These are phyloP conservation scores for Fusarium buharicum DNA, from an alignment of 2,329 filamentous ascomycete species.

Conservation along the genomic window DNA sequence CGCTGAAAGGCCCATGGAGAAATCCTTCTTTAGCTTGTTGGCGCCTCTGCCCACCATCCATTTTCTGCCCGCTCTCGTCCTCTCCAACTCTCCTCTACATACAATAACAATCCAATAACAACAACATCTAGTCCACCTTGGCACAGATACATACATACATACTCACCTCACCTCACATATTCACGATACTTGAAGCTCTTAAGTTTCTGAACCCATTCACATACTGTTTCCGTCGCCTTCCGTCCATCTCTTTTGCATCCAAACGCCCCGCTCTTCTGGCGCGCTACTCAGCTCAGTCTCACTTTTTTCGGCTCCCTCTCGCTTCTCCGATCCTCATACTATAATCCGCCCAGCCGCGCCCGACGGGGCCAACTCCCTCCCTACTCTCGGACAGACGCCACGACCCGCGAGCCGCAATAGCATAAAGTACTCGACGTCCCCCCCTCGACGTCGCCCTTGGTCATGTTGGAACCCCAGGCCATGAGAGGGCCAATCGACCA, in stretches of 20 bases:
- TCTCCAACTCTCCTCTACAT: constrained; percentile 24
- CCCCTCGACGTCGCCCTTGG: constrained; percentile 22
- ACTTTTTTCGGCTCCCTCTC: constrained; percentile 46
- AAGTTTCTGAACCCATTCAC: constrained; percentile 4
- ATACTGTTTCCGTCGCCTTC: constrained; percentile 20
- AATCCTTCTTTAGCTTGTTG: constrained; percentile 42
- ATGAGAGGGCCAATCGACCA: constrained; percentile 50
- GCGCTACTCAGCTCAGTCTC: constrained; percentile 43
- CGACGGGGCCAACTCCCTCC: constrained; percentile 39
- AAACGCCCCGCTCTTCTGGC: constrained; percentile 38
- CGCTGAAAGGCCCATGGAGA: constrained; percentile 20
- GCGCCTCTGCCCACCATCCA: constrained; percentile 43
- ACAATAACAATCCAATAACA: constrained; percentile 16
- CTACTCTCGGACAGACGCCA: constrained; percentile 40
- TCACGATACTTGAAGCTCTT: constrained; percentile 4
- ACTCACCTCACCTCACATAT: constrained; percentile 10
- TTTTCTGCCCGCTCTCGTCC: constrained; percentile 16
- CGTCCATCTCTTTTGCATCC: constrained; percentile 16
- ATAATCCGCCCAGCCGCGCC: constrained; percentile 39
- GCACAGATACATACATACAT: not conserved
- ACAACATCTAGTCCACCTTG: constrained; percentile 10
- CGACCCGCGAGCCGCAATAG: constrained; percentile 36
- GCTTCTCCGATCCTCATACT: constrained; percentile 27
- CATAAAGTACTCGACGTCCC: constrained; percentile 39
- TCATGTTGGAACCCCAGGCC: constrained; percentile 50